A percentile compares a stretch with the other conserved stretches of the same genome.
phyloP scores from a whole-genome alignment of 2,329 filamentous ascomycete genomes.

The Didymella pomorum region DNA sequence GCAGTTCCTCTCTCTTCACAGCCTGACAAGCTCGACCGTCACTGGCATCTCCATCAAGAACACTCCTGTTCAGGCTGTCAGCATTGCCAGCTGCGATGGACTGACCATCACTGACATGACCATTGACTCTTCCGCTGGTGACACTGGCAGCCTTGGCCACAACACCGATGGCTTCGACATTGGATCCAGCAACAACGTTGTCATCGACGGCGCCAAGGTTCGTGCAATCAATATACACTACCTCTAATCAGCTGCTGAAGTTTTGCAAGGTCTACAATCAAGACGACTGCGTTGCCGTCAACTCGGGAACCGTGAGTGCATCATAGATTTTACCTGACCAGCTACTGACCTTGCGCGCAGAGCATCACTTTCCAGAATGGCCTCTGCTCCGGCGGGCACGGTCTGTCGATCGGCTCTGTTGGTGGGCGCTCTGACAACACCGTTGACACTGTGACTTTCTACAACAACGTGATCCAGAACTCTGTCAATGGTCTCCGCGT shows the following conservation, averaged over 20 bases:
- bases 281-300: conserved; percentile 67
- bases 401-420: conserved; percentile 66
- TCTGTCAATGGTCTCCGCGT: conserved; percentile 65
- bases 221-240: too few relatives aligned
- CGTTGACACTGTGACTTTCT: conserved; percentile 63
- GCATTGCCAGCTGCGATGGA: conserved; percentile 53
- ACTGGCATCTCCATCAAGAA: conserved; percentile 60
- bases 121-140: conserved; percentile 65
- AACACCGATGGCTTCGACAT: conserved; percentile 68
- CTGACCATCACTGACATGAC: conserved; percentile 60
- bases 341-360: conserved; percentile 15
- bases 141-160: conserved; percentile 46
- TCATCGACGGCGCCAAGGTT: conserved; percentile 56
- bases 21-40: conserved; percentile 60
- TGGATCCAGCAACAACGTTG: conserved; percentile 56
- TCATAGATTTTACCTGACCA: background rate
- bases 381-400: conserved; percentile 63
- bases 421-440: conserved; percentile 63
- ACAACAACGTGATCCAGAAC: conserved; percentile 58
- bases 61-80: conserved; percentile 63
- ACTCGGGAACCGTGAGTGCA: conserved; percentile 57
- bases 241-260: too few relatives aligned
- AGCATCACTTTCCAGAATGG: conserved; percentile 50
- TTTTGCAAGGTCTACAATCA: conserved; percentile 60
- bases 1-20: conserved; percentile 64